Percentiles rank a stretch among this genome's conserved stretches.
phyloP scores from a whole-genome alignment of 2,329 filamentous ascomycete genomes.

The Pseudovirgaria hyperparasitica region DNA sequence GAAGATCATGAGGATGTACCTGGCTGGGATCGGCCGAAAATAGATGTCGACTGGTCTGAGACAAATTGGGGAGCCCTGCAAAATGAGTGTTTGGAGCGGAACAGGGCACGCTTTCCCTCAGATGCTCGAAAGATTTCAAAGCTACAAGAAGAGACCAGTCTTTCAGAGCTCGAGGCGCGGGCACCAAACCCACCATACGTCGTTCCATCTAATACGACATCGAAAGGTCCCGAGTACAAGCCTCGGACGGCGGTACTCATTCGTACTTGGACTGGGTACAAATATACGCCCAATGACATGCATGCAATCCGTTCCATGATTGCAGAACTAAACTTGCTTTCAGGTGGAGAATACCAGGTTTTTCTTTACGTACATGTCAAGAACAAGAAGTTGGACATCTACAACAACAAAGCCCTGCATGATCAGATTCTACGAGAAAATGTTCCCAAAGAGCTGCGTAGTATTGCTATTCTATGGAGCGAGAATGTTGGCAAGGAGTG shows the following conservation, averaged over 20 bases:
- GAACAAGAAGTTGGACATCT: slow-evolving; percentile 44
- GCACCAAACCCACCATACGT: slow-evolving; percentile 4
- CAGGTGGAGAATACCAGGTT: slow-evolving; percentile 35
- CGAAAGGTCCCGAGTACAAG: slow-evolving; percentile 19
- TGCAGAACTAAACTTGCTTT: slow-evolving; percentile 31
- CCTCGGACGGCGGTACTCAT: slow-evolving; percentile 33
- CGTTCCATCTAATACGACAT: neutral
- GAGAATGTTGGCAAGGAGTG: slow-evolving; percentile 38
- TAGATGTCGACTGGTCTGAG: slow-evolving; percentile 44
- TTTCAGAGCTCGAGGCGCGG: slow-evolving; percentile 13
- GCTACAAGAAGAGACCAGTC: slow-evolving; percentile 13
- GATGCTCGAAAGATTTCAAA: slow-evolving; percentile 25
- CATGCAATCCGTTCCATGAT: slow-evolving; percentile 33
- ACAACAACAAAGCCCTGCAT: slow-evolving; percentile 46
- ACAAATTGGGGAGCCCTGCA: slow-evolving; percentile 63
- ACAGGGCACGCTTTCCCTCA: slow-evolving; percentile 47
- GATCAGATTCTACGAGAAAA: slow-evolving; percentile 45
- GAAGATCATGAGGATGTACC: slow-evolving; percentile 35
- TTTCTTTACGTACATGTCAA: slow-evolving; percentile 37
- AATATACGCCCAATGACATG: slow-evolving; percentile 33
- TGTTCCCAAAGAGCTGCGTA: slow-evolving; percentile 56
- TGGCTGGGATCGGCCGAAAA: slow-evolving; percentile 24
- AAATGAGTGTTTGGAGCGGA: slow-evolving; percentile 49
- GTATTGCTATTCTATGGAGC: slow-evolving; percentile 63
- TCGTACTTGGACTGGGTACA: slow-evolving; percentile 34